Evolutionary conservation across 805 yeast species (phyloP).

Genomic region (Spencermartinsiella europaea): DNA sequence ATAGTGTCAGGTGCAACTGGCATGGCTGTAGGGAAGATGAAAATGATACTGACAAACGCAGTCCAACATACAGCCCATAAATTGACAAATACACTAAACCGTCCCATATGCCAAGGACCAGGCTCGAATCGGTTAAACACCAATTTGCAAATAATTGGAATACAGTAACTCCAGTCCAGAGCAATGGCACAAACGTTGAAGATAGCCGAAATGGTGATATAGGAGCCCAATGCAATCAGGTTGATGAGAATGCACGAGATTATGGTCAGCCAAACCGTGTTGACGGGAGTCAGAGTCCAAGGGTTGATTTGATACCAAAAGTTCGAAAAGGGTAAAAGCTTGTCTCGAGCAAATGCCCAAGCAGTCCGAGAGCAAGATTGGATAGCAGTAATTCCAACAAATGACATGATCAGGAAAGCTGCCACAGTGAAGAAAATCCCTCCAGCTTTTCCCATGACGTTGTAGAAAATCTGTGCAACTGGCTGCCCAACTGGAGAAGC

Average conservation of each 20-base stretch:
- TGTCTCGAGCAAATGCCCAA: slow-evolving; percentile 77
- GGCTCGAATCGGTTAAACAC: slow-evolving; percentile 18
- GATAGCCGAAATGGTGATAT: slow-evolving; percentile 76
- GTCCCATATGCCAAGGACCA: slow-evolving; percentile 21
- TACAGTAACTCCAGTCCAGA: slow-evolving; percentile 67
- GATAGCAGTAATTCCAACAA: slow-evolving; percentile 61
- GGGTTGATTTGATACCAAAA: slow-evolving; percentile 64
- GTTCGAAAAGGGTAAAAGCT: slow-evolving; percentile 62
- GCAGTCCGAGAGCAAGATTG: slow-evolving; percentile 80
- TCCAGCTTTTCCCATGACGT: slow-evolving; percentile 33
- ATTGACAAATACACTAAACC: slow-evolving; percentile 17
- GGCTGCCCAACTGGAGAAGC: slow-evolving; percentile 75
- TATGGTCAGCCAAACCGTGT: slow-evolving; percentile 53
- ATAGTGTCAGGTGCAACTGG: slow-evolving; percentile 37
- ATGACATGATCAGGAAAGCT: slow-evolving; percentile 69
- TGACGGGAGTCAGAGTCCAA: slow-evolving; percentile 55
- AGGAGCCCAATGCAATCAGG: slow-evolving; percentile 58
- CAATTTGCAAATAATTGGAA: slow-evolving; percentile 44
- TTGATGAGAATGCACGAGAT: slow-evolving; percentile 41
- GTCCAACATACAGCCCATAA: slow-evolving; percentile 22
- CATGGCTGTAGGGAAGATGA: slow-evolving; percentile 30
- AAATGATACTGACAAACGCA: slow-evolving; percentile 19
- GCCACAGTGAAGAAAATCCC: slow-evolving; percentile 33
- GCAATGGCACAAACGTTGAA: slow-evolving; percentile 78
- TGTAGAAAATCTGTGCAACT: slow-evolving; percentile 67